These are phyloP conservation scores for Clarireedia homoeocarpa DNA, from an alignment of 2,329 filamentous ascomycete species.

Conservation along the genomic window DNA sequence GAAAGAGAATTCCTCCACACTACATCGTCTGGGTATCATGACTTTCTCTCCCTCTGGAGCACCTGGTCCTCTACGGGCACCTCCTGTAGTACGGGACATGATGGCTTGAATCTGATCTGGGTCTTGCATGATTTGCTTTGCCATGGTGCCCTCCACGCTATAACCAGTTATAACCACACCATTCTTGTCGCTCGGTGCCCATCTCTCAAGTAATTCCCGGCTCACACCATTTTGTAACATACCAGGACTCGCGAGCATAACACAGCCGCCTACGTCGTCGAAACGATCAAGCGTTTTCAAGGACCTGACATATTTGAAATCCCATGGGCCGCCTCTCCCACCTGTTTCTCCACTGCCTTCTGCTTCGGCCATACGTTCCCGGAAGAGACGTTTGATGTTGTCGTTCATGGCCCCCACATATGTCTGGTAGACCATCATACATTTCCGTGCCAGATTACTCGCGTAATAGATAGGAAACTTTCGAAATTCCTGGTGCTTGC, in stretches of 20 bases:
- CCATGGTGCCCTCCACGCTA: conserved; percentile 98
- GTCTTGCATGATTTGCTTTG: conserved; percentile 88
- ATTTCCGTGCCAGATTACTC: conserved; percentile 87
- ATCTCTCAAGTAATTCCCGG: conserved; percentile 83
- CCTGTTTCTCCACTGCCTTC: conserved; percentile 69
- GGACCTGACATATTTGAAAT: conserved; percentile 89
- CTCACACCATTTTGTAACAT: conserved; percentile 98
- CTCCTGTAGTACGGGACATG: conserved; percentile 67
- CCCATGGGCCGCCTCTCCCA: conserved; percentile 83
- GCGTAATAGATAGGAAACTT: conserved; percentile 96
- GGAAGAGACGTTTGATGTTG: conserved; percentile 94
- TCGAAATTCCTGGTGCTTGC: conserved; percentile 78
- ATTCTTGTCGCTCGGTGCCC: conserved; percentile 94
- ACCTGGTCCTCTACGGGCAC: conserved; percentile 49
- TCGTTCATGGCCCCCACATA: conserved; percentile 99
- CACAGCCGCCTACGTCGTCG: conserved; percentile 89
- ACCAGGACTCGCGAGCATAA: conserved; percentile 95
- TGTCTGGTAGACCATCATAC: conserved; percentile 98
- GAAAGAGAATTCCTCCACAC: conserved; percentile 89
- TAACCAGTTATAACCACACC: conserved; percentile 99
- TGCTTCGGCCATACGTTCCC: conserved; percentile 84
- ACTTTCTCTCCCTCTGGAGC: conserved; percentile 70
- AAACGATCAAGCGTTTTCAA: conserved; percentile 91
- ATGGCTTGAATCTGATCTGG: conserved; percentile 92
- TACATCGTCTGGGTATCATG: conserved; percentile 88